phyloP scores from a whole-genome alignment of 345 rosid genomes.

The Arabis hirsuta region DNA sequence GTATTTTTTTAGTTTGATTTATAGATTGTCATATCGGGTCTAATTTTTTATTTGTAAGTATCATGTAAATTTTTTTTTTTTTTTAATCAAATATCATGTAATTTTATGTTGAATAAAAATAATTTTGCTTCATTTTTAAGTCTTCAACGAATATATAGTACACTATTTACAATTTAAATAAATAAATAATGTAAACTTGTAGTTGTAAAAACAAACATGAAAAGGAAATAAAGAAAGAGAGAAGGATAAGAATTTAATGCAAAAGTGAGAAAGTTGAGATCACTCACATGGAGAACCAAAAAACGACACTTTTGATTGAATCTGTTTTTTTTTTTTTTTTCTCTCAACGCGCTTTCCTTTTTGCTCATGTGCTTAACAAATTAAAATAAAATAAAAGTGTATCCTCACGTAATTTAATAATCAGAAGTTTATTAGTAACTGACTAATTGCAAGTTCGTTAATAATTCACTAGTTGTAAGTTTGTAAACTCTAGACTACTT shows the following conservation, averaged over 20 bases:
- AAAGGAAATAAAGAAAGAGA: conserved; percentile 20
- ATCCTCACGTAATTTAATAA: conserved; percentile 2
- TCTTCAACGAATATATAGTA: not conserved
- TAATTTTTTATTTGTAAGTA: not conserved
- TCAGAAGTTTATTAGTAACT: not conserved
- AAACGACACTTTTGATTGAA: conserved; percentile 12
- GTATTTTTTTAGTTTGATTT: not conserved
- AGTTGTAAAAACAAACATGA: conserved; percentile 17
- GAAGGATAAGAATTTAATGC: conserved; percentile 46
- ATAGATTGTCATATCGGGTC: not conserved
- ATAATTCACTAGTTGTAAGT: conserved; percentile 13
- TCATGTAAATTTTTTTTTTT: too few species aligned
- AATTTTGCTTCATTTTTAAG: not conserved
- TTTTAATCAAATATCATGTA: not conserved
- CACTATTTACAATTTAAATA: not conserved
- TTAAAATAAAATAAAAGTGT: not conserved
- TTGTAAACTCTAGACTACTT: not conserved
- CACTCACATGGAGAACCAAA: conserved; percentile 49
- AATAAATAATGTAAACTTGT: not conserved
- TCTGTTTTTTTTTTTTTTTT: not conserved
- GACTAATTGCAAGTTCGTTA: conserved; percentile 1
- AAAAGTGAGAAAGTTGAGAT: conserved; percentile 46
- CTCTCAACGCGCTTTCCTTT: conserved; percentile 39
- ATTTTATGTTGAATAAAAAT: not conserved
- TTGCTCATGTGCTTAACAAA: conserved; percentile 23